Percentiles rank a stretch among this genome's conserved stretches.
phyloP scores from a whole-genome alignment of 1,139 yeast species.

The Citeromyces hawaiiensis region DNA sequence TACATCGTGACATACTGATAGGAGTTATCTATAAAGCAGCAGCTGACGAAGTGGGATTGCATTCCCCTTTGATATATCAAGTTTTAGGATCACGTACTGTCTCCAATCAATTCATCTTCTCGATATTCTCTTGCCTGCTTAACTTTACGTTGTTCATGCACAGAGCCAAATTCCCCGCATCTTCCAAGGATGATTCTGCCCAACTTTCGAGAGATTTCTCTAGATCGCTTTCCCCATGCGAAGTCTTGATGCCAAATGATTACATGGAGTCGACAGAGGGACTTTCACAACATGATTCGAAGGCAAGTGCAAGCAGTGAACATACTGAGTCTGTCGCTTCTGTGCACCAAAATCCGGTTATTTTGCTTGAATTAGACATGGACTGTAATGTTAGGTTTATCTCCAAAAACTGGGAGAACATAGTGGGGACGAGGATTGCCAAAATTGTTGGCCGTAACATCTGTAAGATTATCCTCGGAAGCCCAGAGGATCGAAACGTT shows the following conservation, averaged over 20 bases:
- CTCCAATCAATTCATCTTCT: neutral
- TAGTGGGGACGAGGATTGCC: slow-evolving; percentile 52
- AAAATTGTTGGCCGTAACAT: slow-evolving; percentile 49
- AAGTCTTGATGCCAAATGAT: neutral
- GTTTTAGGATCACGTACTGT: neutral
- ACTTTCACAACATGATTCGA: neutral
- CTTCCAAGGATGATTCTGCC: neutral
- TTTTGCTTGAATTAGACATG: slow-evolving; percentile 74
- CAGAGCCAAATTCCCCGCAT: neutral
- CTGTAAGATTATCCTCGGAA: slow-evolving; percentile 53
- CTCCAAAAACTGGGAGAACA: slow-evolving; percentile 63
- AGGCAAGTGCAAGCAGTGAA: neutral
- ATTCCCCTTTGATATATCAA: neutral
- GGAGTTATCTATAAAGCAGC: neutral
- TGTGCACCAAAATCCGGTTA: slow-evolving; percentile 43
- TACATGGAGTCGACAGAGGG: neutral
- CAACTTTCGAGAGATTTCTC: neutral
- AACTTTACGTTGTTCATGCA: neutral
- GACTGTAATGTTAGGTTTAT: slow-evolving; percentile 68
- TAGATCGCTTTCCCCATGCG: neutral
- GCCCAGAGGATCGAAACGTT: slow-evolving; percentile 49
- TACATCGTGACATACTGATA: neutral
- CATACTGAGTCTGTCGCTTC: neutral
- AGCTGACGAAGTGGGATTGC: neutral
- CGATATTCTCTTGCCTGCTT: too few species aligned